Evolutionary conservation across 495 filamentous ascomycete species (phyloP).

Genomic region (Chaetomium cochliodes): DNA sequence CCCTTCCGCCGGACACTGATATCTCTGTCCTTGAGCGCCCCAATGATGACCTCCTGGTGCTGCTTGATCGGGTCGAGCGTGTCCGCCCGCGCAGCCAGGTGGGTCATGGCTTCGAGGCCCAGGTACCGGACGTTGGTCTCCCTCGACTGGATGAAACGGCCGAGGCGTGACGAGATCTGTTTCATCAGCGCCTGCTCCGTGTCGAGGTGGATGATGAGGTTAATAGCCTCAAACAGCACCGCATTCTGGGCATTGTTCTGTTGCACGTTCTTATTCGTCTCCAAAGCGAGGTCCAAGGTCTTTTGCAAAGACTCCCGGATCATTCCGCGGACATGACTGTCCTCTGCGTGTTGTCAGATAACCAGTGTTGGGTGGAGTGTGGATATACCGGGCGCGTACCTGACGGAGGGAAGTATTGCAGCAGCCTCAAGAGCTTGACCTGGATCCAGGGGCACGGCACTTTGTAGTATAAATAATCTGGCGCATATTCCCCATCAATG

Average conservation of each 20-base stretch:
- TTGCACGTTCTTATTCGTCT: constrained; percentile 96
- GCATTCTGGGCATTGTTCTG: constrained; percentile 99
- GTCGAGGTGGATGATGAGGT: constrained; percentile 97
- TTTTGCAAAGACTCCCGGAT: constrained; percentile 89
- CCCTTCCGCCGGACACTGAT: constrained; percentile 97
- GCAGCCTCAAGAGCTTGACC: constrained; percentile 82
- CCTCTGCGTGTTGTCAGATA: constrained; percentile 57
- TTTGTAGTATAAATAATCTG: constrained; percentile 97
- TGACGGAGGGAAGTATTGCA: constrained; percentile 96
- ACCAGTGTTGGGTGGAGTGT: not conserved
- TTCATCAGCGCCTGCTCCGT: constrained; percentile 95
- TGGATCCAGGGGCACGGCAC: constrained; percentile 99
- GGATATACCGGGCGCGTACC: constrained; percentile 58
- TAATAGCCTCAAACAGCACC: constrained; percentile 97
- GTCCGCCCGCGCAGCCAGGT: constrained; percentile 91
- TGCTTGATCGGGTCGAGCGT: constrained; percentile 97
- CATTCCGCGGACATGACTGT: constrained; percentile 85
- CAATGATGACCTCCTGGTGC: constrained; percentile 93
- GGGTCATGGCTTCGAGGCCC: constrained; percentile 96
- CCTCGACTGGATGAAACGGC: constrained; percentile 93
- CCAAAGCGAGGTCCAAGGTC: constrained; percentile 85
- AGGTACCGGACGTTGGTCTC: constrained; percentile 99
- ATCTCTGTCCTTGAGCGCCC: constrained; percentile 89
- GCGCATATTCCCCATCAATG: constrained; percentile 79
- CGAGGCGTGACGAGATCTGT: constrained; percentile 89